Evolutionary conservation across 352 stramenopile species (phyloP).

Genomic region (Halophytophthora batemanensis): DNA sequence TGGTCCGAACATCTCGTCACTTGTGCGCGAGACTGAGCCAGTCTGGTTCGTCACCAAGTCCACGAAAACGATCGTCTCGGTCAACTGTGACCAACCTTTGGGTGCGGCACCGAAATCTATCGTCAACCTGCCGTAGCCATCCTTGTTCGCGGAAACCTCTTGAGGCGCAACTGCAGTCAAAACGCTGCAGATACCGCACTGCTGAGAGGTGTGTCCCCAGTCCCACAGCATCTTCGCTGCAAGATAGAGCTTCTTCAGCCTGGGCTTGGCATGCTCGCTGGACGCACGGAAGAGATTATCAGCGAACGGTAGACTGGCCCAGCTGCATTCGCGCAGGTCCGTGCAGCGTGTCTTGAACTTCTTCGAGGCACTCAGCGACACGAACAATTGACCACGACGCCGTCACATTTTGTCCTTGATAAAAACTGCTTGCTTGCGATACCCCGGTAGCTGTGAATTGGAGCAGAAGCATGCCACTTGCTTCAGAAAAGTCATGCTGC

Average conservation of each 20-base stretch:
- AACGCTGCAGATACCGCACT: neutral
- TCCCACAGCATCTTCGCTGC: slow-evolving; percentile 42
- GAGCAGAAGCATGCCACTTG: slow-evolving; percentile 33
- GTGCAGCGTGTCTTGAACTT: slow-evolving; percentile 34
- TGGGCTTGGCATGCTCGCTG: slow-evolving; percentile 32
- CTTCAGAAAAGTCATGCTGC: slow-evolving; percentile 29
- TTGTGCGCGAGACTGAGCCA: slow-evolving; percentile 7
- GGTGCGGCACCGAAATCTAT: slow-evolving; percentile 25
- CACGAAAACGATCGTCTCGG: slow-evolving; percentile 31
- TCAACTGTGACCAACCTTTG: slow-evolving; percentile 33
- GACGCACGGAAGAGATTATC: slow-evolving; percentile 44
- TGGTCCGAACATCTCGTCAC: slow-evolving; percentile 34
- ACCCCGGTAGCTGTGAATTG: slow-evolving; percentile 26
- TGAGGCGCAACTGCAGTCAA: neutral
- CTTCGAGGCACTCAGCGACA: slow-evolving; percentile 31
- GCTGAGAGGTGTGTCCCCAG: slow-evolving; percentile 31
- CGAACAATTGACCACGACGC: slow-evolving; percentile 35
- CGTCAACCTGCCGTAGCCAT: slow-evolving; percentile 23
- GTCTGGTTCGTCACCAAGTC: slow-evolving; percentile 34
- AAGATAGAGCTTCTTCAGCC: slow-evolving; percentile 29
- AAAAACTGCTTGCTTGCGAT: too few species aligned
- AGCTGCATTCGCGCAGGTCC: slow-evolving; percentile 36
- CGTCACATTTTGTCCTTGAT: too few species aligned
- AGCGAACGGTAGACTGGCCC: slow-evolving; percentile 33
- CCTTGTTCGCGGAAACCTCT: neutral